These are phyloP conservation scores for Nemania sp. DNA, from an alignment of 2,329 filamentous ascomycete species.

Conservation along the genomic window DNA sequence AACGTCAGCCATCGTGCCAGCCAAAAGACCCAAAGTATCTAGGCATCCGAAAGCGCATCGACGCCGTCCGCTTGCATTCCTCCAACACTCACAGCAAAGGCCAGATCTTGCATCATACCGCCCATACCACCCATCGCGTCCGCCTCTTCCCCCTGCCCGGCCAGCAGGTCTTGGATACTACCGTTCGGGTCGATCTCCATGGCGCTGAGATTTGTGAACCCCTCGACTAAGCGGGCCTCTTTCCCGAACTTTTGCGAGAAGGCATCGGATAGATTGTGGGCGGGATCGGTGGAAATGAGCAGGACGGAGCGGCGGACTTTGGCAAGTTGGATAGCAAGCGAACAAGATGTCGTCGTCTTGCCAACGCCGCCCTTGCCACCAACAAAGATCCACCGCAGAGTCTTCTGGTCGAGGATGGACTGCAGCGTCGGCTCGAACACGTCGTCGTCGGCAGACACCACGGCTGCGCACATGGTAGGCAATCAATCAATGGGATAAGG, in stretches of 20 bases:
- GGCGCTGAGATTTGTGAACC: constrained; percentile 92
- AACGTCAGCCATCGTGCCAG: constrained; percentile 35
- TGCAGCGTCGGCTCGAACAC: constrained; percentile 92
- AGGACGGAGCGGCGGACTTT: constrained; percentile 94
- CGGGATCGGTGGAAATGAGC: constrained; percentile 97
- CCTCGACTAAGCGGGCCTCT: constrained; percentile 91
- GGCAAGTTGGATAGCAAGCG: constrained; percentile 96
- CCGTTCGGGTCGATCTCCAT: constrained; percentile 99
- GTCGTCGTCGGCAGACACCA: constrained; percentile 74
- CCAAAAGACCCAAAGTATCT: neutral
- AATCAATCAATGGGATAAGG: neutral
- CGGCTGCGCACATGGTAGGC: constrained; percentile 54
- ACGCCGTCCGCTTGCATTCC: neutral
- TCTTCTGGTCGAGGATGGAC: constrained; percentile 93
- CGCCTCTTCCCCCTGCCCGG: constrained; percentile 78
- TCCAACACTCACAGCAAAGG: constrained; percentile 81
- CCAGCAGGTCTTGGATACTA: constrained; percentile 93
- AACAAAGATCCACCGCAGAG: constrained; percentile 98
- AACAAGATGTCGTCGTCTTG: constrained; percentile 99
- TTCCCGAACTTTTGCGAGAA: constrained; percentile 99
- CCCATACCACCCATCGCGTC: constrained; percentile 75
- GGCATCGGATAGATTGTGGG: constrained; percentile 97
- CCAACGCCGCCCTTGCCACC: constrained; percentile 98
- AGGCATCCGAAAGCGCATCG: neutral
- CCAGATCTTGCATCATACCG: constrained; percentile 98